Evolutionary conservation across 139 green algal species (phyloP).

Genomic region (Raphidocelis subcapitata): DNA sequence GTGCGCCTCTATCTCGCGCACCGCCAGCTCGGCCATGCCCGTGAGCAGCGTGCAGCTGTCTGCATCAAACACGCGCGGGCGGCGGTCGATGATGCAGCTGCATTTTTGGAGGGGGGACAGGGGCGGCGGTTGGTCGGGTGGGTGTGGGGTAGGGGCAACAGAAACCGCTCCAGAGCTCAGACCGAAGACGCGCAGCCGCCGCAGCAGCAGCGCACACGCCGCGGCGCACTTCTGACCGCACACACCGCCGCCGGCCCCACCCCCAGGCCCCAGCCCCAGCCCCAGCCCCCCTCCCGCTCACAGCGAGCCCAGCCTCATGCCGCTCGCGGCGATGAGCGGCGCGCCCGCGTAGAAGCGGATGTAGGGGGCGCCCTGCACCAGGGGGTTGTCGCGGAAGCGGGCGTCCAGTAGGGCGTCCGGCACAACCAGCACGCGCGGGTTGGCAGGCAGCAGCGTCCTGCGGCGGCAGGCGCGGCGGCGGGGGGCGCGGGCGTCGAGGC

Average conservation of each 20-base stretch:
- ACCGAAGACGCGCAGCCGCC: too few relatives aligned
- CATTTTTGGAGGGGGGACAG: too few relatives aligned
- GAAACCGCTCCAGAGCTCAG: too few relatives aligned
- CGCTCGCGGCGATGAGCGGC: conserved; percentile 67
- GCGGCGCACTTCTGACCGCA: too few relatives aligned
- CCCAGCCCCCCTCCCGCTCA: too few relatives aligned
- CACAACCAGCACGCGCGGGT: conserved; percentile 75
- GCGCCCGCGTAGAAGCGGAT: conserved; percentile 90
- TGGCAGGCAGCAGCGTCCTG: conserved; percentile 73
- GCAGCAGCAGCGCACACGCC: too few relatives aligned
- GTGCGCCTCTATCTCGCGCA: conserved; percentile 86
- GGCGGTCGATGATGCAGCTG: conserved; percentile 80
- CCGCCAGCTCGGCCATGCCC: conserved; percentile 83
- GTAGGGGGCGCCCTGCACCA: conserved; percentile 64
- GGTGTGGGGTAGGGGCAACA: too few relatives aligned
- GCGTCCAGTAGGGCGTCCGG: conserved; percentile 68
- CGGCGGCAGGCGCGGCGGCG: too few relatives aligned
- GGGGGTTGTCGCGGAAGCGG: conserved; percentile 73
- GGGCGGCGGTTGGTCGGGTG: too few relatives aligned
- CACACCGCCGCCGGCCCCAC: too few relatives aligned
- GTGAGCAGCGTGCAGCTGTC: conserved; percentile 74
- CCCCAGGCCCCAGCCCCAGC: too few relatives aligned
- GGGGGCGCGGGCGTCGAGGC: too few relatives aligned
- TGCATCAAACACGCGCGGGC: conserved; percentile 66
- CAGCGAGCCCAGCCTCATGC: conserved; percentile 71